A percentile compares a stretch with the other conserved stretches of the same genome.
Evolutionary conservation across 1,139 yeast genomes (phyloP).

Genomic region (Kodamaea arcana): DNA sequence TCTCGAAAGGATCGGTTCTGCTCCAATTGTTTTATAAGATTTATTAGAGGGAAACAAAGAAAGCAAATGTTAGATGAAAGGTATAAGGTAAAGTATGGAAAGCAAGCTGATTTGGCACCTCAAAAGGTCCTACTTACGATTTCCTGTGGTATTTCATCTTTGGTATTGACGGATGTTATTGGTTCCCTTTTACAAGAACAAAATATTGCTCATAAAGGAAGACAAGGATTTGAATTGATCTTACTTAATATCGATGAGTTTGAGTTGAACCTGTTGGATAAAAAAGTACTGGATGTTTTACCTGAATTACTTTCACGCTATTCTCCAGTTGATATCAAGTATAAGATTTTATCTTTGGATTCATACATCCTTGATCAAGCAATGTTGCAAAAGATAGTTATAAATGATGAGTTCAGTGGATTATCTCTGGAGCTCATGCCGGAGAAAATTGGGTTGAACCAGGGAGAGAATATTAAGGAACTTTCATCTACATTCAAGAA

Average conservation of each 20-base stretch:
- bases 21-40: slow-evolving; percentile 62
- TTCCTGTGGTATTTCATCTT: slow-evolving; percentile 63
- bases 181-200: slow-evolving; percentile 63
- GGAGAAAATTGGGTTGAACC: slow-evolving; percentile 1
- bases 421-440: slow-evolving; percentile 11
- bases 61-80: slow-evolving; percentile 68
- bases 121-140: slow-evolving; percentile 55
- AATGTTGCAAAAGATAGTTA: slow-evolving; percentile 22
- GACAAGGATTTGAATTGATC: slow-evolving; percentile 62
- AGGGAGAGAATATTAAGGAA: too few species aligned
- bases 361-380: slow-evolving; percentile 27
- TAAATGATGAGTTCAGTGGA: slow-evolving; percentile 27
- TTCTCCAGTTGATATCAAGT: slow-evolving; percentile 23
- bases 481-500: too few species aligned
- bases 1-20: slow-evolving; percentile 75
- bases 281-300: slow-evolving; percentile 15
- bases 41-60: slow-evolving; percentile 74
- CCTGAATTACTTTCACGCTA: slow-evolving; percentile 20
- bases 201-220: slow-evolving; percentile 52
- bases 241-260: slow-evolving; percentile 51
- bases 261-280: slow-evolving; percentile 15
- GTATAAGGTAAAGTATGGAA: slow-evolving; percentile 63
- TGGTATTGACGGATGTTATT: slow-evolving; percentile 65
- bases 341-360: slow-evolving; percentile 37
- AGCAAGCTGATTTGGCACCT: slow-evolving; percentile 23